Percentiles rank a stretch among this genome's conserved stretches.
These are phyloP conservation scores for Arthrobotrys iridis DNA, from an alignment of 2,329 filamentous ascomycete species.

Conservation along the genomic window DNA sequence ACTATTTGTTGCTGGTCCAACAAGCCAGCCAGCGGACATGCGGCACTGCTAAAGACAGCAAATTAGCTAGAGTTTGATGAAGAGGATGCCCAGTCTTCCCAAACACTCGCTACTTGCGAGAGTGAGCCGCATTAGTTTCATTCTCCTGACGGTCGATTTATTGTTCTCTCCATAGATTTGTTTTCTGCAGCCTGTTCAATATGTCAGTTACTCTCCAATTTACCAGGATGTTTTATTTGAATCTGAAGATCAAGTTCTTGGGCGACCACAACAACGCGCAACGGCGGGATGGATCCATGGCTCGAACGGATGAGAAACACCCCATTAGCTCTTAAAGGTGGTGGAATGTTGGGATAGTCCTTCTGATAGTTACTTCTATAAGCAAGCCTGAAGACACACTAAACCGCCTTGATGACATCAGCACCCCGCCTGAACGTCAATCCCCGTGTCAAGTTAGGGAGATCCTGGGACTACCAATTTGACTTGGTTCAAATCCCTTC, in stretches of 20 bases:
- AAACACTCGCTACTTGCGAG: too few species aligned
- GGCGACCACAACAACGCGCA: conserved; percentile 12
- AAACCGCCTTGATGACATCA: not conserved
- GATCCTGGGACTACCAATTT: not conserved
- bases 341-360: too few species aligned
- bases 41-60: too few species aligned
- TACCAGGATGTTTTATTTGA: conserved; percentile 14
- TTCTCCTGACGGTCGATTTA: conserved; percentile 15
- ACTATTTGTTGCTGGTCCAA: too few species aligned
- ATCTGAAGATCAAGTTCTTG: conserved; percentile 32
- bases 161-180: not conserved
- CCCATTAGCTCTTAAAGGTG: too few species aligned
- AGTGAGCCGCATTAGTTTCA: not conserved
- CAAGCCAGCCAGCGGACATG: too few species aligned
- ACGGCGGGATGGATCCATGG: too few species aligned
- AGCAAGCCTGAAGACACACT: too few species aligned
- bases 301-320: too few species aligned
- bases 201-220: not conserved
- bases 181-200: not conserved
- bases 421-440: not conserved
- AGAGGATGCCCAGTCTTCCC: too few species aligned
- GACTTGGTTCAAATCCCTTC: not conserved
- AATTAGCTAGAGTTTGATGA: too few species aligned
- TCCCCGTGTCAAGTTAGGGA: not conserved
- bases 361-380: too few species aligned